Base-by-base conservation (phyloP, 169 alveolate species). In the Plasmodium knowlesi region DNA sequence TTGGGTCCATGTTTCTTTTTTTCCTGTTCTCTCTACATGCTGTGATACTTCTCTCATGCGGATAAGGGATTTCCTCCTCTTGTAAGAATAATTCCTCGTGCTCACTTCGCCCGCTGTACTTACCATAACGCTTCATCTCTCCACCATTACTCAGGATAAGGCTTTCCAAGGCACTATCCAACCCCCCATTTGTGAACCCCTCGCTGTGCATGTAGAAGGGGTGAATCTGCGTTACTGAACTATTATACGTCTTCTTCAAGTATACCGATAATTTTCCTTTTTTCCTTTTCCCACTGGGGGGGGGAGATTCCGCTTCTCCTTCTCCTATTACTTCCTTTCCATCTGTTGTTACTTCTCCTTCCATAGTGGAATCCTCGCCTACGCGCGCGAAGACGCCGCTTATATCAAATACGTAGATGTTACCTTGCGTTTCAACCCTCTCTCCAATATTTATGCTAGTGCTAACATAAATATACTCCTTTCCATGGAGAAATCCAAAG, bases 231-330 rank as follows among this genome's bases (percentile, higher is more conserved):
- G 93, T 50, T 5, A 86, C 84, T 0, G 82, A 53, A 14, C 85
- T 86, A 25, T 86, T 86, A n/a, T 86, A 86, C n/a, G 93, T 86
- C 10, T 86, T 86, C 22, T 86, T 86, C 85, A 86, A 50, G 72
- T 86, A 76, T 6, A 86, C 16, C 4, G 41, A 5, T 19, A 86
- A 46, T 9, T 86, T 86, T n/a, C 86, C 93, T 9, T 34, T 86
- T n/a, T 76, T 30, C 6, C 10, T 4, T 4, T 22, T 30, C 25
- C n/a, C 74, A 5, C 16, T 37, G 43, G 3, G 43, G 9, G 14
- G 10, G 10, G 3, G 19, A n/a, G n/a, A n/a, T n/a, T n/a, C n/a
- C 41, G 41, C 41, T 30, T 28, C 50, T 3, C 71, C 22, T 67
- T 25, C 5, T 34, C 28, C 8, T 6, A 0, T 6, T 25, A 0